These are phyloP conservation scores for Diversispora epigaea DNA, from an alignment of 192 early-diverging fungal species.

Conservation along the genomic window DNA sequence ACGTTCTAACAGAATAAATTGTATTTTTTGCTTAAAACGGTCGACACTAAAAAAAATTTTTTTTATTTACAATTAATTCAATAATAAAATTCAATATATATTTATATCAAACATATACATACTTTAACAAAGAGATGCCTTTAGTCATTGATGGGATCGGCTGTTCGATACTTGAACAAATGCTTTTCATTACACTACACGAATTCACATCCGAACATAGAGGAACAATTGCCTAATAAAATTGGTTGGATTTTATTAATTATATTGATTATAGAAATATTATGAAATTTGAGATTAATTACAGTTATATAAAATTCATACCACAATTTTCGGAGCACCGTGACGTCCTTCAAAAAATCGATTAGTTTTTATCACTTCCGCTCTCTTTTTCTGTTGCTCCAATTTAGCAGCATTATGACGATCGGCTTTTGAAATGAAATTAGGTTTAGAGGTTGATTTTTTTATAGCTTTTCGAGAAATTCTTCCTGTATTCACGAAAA, in stretches of 20 bases:
- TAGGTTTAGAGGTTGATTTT: slow-evolving; percentile 45
- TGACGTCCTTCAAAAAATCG: slow-evolving; percentile 82
- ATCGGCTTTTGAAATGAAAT: slow-evolving; percentile 62
- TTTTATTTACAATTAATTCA: background rate
- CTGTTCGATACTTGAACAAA: slow-evolving; percentile 50
- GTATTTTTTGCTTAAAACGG: slow-evolving; percentile 89
- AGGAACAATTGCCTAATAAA: slow-evolving; percentile 70
- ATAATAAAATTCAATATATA: background rate
- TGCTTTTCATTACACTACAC: slow-evolving; percentile 49
- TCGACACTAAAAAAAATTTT: slow-evolving; percentile 50
- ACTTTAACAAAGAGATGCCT: slow-evolving; percentile 43
- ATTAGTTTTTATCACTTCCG: slow-evolving; percentile 63
- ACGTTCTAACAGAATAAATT: slow-evolving; percentile 75
- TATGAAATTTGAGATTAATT: background rate
- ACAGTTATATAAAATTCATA: slow-evolving; percentile 29
- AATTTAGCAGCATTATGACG: slow-evolving; percentile 79
- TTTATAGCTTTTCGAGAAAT: slow-evolving; percentile 63
- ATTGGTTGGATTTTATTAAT: background rate
- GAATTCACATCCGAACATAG: slow-evolving; percentile 78
- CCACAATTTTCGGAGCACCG: slow-evolving; percentile 86
- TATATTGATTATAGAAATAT: background rate
- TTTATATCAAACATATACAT: background rate
- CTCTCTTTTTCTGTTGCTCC: slow-evolving; percentile 80
- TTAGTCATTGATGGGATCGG: slow-evolving; percentile 34
- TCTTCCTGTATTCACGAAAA: slow-evolving; percentile 50